Conservation (phyloP, 2,329 filamentous ascomycete species). For the Penicillium sp. region DNA sequence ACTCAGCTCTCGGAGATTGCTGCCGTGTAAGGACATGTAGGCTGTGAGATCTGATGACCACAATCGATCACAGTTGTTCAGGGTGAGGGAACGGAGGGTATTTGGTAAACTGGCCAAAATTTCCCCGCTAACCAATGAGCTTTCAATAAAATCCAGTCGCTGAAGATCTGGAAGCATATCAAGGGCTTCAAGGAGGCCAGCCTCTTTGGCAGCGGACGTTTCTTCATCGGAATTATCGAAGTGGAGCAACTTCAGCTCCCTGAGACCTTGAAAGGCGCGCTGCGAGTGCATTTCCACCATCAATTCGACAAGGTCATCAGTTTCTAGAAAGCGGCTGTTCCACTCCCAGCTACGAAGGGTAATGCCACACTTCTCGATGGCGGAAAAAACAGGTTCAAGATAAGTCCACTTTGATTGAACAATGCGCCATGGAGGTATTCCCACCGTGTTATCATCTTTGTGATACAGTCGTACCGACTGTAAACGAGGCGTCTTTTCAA, state of each 20-base stretch:
- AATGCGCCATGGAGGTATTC: slow-evolving; percentile 32
- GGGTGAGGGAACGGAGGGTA: slow-evolving; percentile 64
- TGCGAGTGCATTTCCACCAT: slow-evolving; percentile 54
- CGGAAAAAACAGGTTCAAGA: slow-evolving; percentile 61
- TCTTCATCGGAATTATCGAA: slow-evolving; percentile 43
- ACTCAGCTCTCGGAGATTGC: slow-evolving; percentile 63
- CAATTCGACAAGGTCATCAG: slow-evolving; percentile 42
- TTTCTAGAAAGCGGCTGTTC: slow-evolving; percentile 51
- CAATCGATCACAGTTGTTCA: slow-evolving; percentile 77
- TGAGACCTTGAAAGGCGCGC: slow-evolving; percentile 51
- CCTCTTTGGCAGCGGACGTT: slow-evolving; percentile 32
- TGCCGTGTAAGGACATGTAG: slow-evolving; percentile 68
- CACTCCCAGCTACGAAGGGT: slow-evolving; percentile 55
- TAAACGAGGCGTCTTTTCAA: slow-evolving; percentile 65
- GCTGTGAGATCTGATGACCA: slow-evolving; percentile 62
- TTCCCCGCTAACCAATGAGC: slow-evolving; percentile 65
- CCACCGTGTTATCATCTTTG: slow-evolving; percentile 54
- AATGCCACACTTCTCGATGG: slow-evolving; percentile 53
- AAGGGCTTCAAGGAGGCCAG: slow-evolving; percentile 47
- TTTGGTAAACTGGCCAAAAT: slow-evolving; percentile 68
- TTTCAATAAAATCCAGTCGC: slow-evolving; percentile 71
- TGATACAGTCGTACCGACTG: slow-evolving; percentile 71
- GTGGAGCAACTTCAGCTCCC: slow-evolving; percentile 39
- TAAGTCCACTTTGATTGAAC: slow-evolving; percentile 63
- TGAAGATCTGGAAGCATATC: slow-evolving; percentile 62